A percentile compares a stretch with the other conserved stretches of the same genome.
These are phyloP conservation scores for Aspergillus nidulans DNA, from an alignment of 495 filamentous ascomycete species.

Conservation along the genomic window DNA sequence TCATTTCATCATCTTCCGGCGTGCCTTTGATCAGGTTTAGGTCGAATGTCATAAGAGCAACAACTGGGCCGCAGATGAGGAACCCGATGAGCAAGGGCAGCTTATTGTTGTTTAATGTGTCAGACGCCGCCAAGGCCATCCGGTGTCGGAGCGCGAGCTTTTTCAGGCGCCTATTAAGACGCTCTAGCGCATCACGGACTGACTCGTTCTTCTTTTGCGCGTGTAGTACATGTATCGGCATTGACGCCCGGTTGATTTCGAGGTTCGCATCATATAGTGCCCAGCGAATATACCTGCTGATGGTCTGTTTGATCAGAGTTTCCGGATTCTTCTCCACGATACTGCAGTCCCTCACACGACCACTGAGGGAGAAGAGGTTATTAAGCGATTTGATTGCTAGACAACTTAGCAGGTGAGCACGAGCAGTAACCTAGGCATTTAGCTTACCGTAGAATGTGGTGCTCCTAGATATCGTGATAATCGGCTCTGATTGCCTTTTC, in stretches of 20 bases:
- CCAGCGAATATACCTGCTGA: conserved; percentile 41
- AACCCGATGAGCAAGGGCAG: conserved; percentile 36
- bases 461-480: conserved; percentile 42
- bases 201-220: conserved; percentile 26
- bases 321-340: conserved; percentile 25
- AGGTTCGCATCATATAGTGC: conserved; percentile 35
- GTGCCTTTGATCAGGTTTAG: conserved; percentile 19
- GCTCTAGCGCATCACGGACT: conserved; percentile 25
- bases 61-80: conserved; percentile 37
- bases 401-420: neutral
- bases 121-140: neutral
- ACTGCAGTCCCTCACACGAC: conserved; percentile 37
- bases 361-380: conserved; percentile 34
- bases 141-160: conserved; percentile 26
- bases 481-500: conserved; percentile 31
- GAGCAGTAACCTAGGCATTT: neutral
- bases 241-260: conserved; percentile 12
- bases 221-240: conserved; percentile 33
- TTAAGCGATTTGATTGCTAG: conserved; percentile 36
- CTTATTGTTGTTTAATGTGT: neutral
- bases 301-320: conserved; percentile 26
- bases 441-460: conserved; percentile 36
- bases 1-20: neutral
- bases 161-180: conserved; percentile 28
- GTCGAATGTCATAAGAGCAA: conserved; percentile 39